Evolutionary conservation across 352 stramenopile genomes (phyloP).

Genomic region (Pythium oligandrum): DNA sequence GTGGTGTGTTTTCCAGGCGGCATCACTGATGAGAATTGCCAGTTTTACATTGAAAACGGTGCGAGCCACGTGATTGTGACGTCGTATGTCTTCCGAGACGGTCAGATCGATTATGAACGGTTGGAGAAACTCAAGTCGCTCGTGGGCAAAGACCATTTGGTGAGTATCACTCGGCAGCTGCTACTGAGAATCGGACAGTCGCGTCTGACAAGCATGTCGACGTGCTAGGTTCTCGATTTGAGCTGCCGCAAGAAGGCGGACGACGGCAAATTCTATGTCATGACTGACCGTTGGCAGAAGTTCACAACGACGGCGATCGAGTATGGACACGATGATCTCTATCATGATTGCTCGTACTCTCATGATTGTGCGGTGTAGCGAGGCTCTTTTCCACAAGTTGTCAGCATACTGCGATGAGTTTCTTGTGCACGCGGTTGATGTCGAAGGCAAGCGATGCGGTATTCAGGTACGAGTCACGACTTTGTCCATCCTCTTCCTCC

Average conservation of each 20-base stretch:
- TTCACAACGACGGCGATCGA: constrained; percentile 93
- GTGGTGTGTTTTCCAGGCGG: constrained; percentile 28
- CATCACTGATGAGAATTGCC: constrained; percentile 92
- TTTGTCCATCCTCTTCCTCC: background rate
- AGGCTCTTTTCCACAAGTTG: constrained; percentile 86
- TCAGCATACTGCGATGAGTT: constrained; percentile 96
- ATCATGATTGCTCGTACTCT: no score
- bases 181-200: no score
- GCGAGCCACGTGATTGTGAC: constrained; percentile 99
- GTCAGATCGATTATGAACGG: constrained; percentile 84
- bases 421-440: constrained; percentile 97
- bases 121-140: constrained; percentile 62
- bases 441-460: constrained; percentile 94
- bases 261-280: constrained; percentile 92
- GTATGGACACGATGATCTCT: constrained; percentile 18
- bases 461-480: constrained; percentile 67
- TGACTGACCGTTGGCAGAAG: constrained; percentile 96
- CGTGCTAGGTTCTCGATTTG: constrained; percentile 89
- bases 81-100: constrained; percentile 94
- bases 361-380: constrained; percentile 24
- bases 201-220: no score
- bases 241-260: constrained; percentile 90
- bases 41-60: constrained; percentile 91
- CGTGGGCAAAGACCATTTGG: constrained; percentile 77
- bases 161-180: constrained; percentile 3